Evolutionary conservation across 768 basidiomycete genomes (phyloP).

Genomic region (Erythrobasidium yunnanense): DNA sequence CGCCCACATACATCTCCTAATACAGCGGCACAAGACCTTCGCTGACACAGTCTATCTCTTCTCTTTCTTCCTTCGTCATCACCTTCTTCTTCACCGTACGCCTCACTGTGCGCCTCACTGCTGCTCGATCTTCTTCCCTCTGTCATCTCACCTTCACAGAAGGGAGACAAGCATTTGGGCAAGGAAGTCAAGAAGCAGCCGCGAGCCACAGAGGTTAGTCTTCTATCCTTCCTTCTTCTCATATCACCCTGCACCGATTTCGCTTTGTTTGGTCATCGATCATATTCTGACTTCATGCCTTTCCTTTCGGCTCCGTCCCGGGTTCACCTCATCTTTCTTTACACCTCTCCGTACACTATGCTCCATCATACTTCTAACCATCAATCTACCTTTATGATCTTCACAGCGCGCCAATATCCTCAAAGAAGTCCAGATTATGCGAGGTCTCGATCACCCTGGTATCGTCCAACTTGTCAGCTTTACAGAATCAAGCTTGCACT

Average conservation of each 20-base stretch:
- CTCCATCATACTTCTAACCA: neutral
- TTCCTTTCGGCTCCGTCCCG: neutral
- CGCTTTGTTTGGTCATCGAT: neutral
- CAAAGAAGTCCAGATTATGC: slow-evolving; percentile 99
- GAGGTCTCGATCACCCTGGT: slow-evolving; percentile 78
- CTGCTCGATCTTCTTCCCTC: slow-evolving; percentile 23
- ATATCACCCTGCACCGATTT: neutral
- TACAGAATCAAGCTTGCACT: slow-evolving; percentile 82
- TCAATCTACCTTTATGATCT: slow-evolving; percentile 30
- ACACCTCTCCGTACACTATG: neutral
- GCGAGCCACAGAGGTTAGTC: slow-evolving; percentile 39
- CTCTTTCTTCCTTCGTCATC: slow-evolving; percentile 35
- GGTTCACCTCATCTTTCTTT: neutral
- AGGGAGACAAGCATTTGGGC: slow-evolving; percentile 35
- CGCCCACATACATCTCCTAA: no score
- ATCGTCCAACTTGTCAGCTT: slow-evolving; percentile 86
- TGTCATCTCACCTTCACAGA: slow-evolving; percentile 22
- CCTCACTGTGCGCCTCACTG: slow-evolving; percentile 37
- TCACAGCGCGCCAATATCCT: slow-evolving; percentile 90
- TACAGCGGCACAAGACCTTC: no score
- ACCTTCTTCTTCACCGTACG: slow-evolving; percentile 34
- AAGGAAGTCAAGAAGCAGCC: slow-evolving; percentile 39
- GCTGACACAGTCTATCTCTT: slow-evolving; percentile 3
- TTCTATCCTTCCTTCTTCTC: neutral
- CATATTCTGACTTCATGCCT: neutral